These are phyloP conservation scores for Incumbomyces delicatus DNA, from an alignment of 2,329 filamentous ascomycete species.

Conservation along the genomic window DNA sequence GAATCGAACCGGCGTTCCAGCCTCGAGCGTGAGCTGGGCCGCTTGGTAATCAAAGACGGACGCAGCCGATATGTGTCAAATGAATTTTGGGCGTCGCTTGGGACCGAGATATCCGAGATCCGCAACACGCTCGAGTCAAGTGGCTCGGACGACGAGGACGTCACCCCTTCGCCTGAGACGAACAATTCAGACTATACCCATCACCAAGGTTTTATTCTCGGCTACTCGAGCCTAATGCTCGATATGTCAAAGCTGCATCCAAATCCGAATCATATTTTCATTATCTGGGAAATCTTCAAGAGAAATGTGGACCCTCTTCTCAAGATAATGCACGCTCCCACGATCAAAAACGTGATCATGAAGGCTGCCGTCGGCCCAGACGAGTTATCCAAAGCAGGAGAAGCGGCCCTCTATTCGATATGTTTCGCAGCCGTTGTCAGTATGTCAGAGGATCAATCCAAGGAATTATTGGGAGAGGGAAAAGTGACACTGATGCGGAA, in stretches of 20 bases:
- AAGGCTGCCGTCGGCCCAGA: conserved; percentile 42
- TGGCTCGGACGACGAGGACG: conserved; percentile 41
- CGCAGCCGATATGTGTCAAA: conserved; percentile 54
- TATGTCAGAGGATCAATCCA: conserved; percentile 33
- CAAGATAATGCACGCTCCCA: conserved; percentile 50
- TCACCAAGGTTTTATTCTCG: conserved; percentile 53
- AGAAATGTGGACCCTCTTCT: conserved; percentile 54
- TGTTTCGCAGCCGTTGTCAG: conserved; percentile 52
- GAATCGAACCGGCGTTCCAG: conserved; percentile 2
- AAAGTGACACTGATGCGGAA: conserved; percentile 40
- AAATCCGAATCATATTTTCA: conserved; percentile 37
- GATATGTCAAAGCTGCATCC: conserved; percentile 50
- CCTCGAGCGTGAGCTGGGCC: conserved; percentile 42
- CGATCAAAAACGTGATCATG: conserved; percentile 41
- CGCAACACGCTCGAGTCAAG: conserved; percentile 50
- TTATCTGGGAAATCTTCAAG: conserved; percentile 50
- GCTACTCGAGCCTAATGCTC: conserved; percentile 47
- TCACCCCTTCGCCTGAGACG: conserved; percentile 33
- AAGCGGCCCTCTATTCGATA: conserved; percentile 50
- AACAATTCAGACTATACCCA: conserved; percentile 29
- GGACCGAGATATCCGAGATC: conserved; percentile 55
- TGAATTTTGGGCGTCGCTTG: conserved; percentile 51
- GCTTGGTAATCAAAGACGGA: conserved; percentile 50
- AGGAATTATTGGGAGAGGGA: conserved; percentile 45
- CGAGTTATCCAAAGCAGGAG: conserved; percentile 40